Conservation (phyloP, 1,284 basidiomycete species). For the Thelephora terrestris region DNA sequence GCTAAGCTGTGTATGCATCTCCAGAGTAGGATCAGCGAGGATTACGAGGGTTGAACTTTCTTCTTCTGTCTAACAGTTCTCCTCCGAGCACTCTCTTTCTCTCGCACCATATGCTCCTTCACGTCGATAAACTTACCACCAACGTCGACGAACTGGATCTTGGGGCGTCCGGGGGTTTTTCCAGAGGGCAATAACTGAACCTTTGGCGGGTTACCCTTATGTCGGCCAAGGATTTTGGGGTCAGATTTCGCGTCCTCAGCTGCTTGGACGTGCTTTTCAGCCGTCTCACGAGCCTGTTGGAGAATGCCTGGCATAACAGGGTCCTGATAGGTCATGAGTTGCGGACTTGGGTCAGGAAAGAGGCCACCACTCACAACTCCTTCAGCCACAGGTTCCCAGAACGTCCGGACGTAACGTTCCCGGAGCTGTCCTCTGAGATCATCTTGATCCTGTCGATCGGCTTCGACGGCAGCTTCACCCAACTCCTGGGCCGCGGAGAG, state of each 20-base stretch:
- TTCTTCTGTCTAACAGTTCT: neutral
- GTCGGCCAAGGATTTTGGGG: constrained; percentile 13
- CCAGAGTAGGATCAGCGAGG: too few relatives aligned
- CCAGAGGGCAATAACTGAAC: neutral
- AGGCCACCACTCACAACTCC: constrained; percentile 32
- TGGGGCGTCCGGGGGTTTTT: constrained; percentile 26
- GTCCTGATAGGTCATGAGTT: constrained; percentile 30
- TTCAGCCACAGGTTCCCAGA: constrained; percentile 66
- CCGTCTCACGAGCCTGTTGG: constrained; percentile 25
- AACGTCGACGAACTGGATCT: constrained; percentile 56
- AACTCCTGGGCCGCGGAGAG: constrained; percentile 14
- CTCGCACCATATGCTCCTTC: constrained; percentile 38
- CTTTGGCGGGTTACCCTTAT: neutral
- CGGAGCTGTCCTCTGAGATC: constrained; percentile 47
- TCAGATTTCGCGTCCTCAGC: constrained; percentile 28
- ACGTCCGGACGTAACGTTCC: constrained; percentile 56
- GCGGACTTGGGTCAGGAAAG: neutral
- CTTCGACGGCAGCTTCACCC: constrained; percentile 36
- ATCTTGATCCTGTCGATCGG: constrained; percentile 49
- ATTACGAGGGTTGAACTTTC: too few relatives aligned
- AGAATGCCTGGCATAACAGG: constrained; percentile 45
- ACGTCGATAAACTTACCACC: constrained; percentile 56
- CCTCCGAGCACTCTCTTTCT: constrained; percentile 36
- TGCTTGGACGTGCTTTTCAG: constrained; percentile 19
- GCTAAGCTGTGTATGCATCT: too few relatives aligned